phyloP scores from a whole-genome alignment of 352 stramenopile genomes.

The Pythium pectinolyticum region DNA sequence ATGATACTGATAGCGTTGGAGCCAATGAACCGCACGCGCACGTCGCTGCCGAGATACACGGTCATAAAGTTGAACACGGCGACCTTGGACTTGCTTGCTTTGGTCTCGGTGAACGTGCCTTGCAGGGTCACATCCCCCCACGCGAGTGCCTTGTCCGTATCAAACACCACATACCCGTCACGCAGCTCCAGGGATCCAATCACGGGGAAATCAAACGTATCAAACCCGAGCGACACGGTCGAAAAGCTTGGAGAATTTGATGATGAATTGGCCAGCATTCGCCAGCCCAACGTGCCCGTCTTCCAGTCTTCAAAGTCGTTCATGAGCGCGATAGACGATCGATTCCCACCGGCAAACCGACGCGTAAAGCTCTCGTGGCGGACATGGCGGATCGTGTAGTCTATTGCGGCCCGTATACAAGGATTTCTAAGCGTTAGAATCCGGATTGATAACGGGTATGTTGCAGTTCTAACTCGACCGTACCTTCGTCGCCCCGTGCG shows the following conservation, averaged over 20 bases:
- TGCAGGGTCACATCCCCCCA: conserved; percentile 59
- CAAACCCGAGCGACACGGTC: conserved; percentile 38
- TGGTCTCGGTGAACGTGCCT: conserved; percentile 62
- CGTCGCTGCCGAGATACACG: conserved; percentile 84
- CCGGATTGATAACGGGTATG: background rate
- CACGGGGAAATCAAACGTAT: conserved; percentile 61
- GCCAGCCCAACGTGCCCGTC: conserved; percentile 77
- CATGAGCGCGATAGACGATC: conserved; percentile 74
- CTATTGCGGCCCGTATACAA: conserved; percentile 10
- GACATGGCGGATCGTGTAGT: conserved; percentile 85
- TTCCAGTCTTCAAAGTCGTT: conserved; percentile 97
- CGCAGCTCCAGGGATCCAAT: conserved; percentile 80
- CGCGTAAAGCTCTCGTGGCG: conserved; percentile 75
- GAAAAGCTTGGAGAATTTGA: background rate
- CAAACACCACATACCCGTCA: conserved; percentile 73
- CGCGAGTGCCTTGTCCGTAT: conserved; percentile 59
- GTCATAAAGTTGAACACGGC: conserved; percentile 96
- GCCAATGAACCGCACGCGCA: conserved; percentile 86
- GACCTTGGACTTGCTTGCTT: conserved; percentile 81
- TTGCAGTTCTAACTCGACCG: background rate
- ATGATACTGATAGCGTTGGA: conserved; percentile 87
- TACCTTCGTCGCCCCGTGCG: conserved; percentile 80
- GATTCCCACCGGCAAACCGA: conserved; percentile 78
- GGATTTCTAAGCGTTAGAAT: background rate
- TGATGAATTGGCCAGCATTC: conserved; percentile 30